Base-by-base conservation (phyloP, 306 rosid genomes). In the Dryas drummondii region DNA sequence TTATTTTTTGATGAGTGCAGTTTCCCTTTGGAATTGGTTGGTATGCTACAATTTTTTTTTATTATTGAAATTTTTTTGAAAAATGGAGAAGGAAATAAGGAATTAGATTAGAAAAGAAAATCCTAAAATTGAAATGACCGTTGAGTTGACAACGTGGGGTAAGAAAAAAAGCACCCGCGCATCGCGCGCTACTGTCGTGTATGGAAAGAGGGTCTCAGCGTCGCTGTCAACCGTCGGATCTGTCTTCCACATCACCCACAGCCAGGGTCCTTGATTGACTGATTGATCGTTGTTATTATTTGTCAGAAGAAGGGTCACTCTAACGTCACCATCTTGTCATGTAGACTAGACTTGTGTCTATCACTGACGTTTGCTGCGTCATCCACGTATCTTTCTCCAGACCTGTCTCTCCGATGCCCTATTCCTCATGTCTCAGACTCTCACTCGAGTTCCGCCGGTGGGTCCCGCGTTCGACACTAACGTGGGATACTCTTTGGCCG, bases 141-240 rank as follows among this genome's bases (percentile, higher is more conserved):
- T 59, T 26, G 51, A 70, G 53, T 17, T 37, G 78, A 40, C 2
- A 68, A 27, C 11, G 55, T 37, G 78, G 45, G 66, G 59, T 7
- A 44, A 6, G 13, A 44, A 44, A 70, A 65, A 66, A 58, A 64
- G 78, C 89, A 79, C 97, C 98, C 98, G 97, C 83, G 85, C 89
- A 77, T 85, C 86, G 82, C 93, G 98, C 93, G 96, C 82, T 79
- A 71, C 86, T 73, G 87, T 87, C 81, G 75, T 50, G 41, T 68
- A 40, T 16, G 46, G 42, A 60, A 42, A 61, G 44, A 16, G 9
- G 11, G 61, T 19, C 41, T 1, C 53, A 60, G 49, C 42, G 82
- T 85, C 78, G 10, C 42, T 88, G 82, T 87, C 84, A 82, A 60
- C 71, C 73, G 80, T 90, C 85, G 9, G 61, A 75, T 82, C 60